Conservation (phyloP, 2,329 filamentous ascomycete genomes). For the Nothophaeocryptopus gaeumannii region DNA sequence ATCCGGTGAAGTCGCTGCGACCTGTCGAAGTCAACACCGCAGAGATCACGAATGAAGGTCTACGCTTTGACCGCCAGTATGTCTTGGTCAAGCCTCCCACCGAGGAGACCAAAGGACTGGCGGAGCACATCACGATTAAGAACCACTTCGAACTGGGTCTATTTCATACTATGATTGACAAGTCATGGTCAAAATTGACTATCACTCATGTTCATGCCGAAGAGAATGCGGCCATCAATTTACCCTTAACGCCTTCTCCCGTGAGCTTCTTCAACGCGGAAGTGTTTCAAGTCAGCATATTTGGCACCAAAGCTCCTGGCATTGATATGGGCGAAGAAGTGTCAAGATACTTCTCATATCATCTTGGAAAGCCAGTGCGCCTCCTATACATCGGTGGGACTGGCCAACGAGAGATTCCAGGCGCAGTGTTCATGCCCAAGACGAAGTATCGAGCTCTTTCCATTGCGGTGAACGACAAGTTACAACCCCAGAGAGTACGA, state of each 20-base stretch:
- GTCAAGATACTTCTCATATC: slow-evolving; percentile 31
- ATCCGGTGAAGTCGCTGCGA: slow-evolving; percentile 32
- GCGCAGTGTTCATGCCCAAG: slow-evolving; percentile 33
- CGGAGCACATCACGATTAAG: slow-evolving; percentile 37
- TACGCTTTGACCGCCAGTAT: slow-evolving; percentile 37
- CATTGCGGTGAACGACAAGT: slow-evolving; percentile 34
- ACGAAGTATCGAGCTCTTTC: slow-evolving; percentile 31
- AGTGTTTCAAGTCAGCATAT: slow-evolving; percentile 33
- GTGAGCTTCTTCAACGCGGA: slow-evolving; percentile 30
- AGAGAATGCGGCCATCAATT: slow-evolving; percentile 26
- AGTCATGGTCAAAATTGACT: slow-evolving; percentile 35
- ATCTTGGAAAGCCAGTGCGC: slow-evolving; percentile 26
- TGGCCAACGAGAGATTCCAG: slow-evolving; percentile 35
- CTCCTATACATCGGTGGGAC: slow-evolving; percentile 36
- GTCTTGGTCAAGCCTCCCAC: slow-evolving; percentile 34
- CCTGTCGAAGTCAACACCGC: slow-evolving; percentile 34
- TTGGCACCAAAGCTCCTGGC: slow-evolving; percentile 34
- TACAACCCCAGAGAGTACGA: slow-evolving; percentile 34
- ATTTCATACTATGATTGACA: slow-evolving; percentile 34
- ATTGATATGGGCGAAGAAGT: slow-evolving; percentile 36
- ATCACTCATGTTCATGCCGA: slow-evolving; percentile 33
- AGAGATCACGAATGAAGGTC: slow-evolving; percentile 36
- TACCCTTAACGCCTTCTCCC: slow-evolving; percentile 34
- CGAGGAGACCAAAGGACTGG: slow-evolving; percentile 28
- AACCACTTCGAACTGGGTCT: slow-evolving; percentile 34